A percentile compares a stretch with the other conserved stretches of the same genome.
Conservation (phyloP, 192 early-diverging fungal species). For the Lunasporangiospora selenospora region DNA sequence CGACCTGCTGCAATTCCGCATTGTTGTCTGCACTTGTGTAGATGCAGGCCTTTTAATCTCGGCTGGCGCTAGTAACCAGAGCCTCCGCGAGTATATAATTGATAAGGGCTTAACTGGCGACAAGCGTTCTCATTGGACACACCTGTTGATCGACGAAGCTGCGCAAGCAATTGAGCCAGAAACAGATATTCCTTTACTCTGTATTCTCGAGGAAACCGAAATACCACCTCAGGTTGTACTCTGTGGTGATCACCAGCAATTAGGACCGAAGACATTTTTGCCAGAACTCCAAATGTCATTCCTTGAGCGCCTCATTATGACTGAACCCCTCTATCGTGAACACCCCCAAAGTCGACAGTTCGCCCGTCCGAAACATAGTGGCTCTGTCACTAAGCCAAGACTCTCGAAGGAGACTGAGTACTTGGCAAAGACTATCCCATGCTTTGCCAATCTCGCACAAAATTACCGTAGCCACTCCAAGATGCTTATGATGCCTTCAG, state of each 20-base stretch:
- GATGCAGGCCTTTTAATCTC: constrained; percentile 56
- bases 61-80: constrained; percentile 50
- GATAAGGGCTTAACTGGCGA: constrained; percentile 23
- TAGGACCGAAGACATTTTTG: constrained; percentile 54
- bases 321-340: constrained; percentile 48
- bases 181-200: constrained; percentile 51
- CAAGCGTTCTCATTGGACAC: constrained; percentile 46
- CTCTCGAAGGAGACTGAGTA: constrained; percentile 20
- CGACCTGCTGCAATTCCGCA: constrained; percentile 41
- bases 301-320: constrained; percentile 55
- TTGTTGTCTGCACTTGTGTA: constrained; percentile 60
- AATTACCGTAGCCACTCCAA: constrained; percentile 60
- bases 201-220: constrained; percentile 42
- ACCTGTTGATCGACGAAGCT: constrained; percentile 63
- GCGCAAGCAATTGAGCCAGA: constrained; percentile 65
- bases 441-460: constrained; percentile 52
- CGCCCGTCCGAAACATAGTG: constrained; percentile 14
- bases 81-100: constrained; percentile 30
- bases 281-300: constrained; percentile 48
- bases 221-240: constrained; percentile 52
- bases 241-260: constrained; percentile 61
- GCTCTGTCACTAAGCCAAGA: background rate
- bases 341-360: constrained; percentile 46
- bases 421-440: constrained; percentile 40
- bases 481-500: constrained; percentile 59